Evolutionary conservation across 129 eudicot genomes (phyloP), one percentile per base, ranked within the genome.

Genomic region (Chrysanthemum lavandulifolium): DNA sequence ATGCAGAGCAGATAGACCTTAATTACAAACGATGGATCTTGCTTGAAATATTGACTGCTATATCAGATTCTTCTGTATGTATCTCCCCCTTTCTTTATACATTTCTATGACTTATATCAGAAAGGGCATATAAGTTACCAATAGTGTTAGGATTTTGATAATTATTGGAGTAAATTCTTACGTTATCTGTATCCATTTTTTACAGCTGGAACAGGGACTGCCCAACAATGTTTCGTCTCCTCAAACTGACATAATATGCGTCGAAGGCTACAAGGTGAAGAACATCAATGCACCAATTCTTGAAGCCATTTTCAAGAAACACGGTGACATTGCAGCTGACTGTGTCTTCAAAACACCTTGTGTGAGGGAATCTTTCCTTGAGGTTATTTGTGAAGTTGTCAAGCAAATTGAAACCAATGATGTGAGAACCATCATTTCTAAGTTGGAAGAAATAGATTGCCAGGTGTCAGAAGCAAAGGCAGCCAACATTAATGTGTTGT

Each of bases 251-350:
- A n/a, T 31, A 5, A 76, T 75, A 49, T 72, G 80, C 54, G 68
- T 78, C 10, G 23, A 72, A 5, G 84, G 84, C 45, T 85, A 78
- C 82, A 67, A 67, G 29, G 86, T 85, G 73, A 85, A 81, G 71
- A 19, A 68, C 12, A 68, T 56, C 15, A 53, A 10, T 61, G 89
- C 82, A 72, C 74, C 65, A 16, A 71, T 56, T 33, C 75, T 71
- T 36, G 65, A 71, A 56, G 65, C 75, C 54, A 56, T 71, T 19
- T 50, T 85, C 33, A 57, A 59, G 69, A 71, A 66, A 19, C 65
- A 81, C 25, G 75, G 85, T 6, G 78, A 81, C 52, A 81, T 81
- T 57, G 74, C 75, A 5, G 73, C 77, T 0, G 25, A 71, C 1
- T 81, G 81, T 40, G 56, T 65, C 51, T 65, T 54, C 65, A 75